Percentiles rank a stretch among this genome's conserved stretches.
Conservation (phyloP, 768 basidiomycete species). For the Gloeopeniophorella convolvens region DNA sequence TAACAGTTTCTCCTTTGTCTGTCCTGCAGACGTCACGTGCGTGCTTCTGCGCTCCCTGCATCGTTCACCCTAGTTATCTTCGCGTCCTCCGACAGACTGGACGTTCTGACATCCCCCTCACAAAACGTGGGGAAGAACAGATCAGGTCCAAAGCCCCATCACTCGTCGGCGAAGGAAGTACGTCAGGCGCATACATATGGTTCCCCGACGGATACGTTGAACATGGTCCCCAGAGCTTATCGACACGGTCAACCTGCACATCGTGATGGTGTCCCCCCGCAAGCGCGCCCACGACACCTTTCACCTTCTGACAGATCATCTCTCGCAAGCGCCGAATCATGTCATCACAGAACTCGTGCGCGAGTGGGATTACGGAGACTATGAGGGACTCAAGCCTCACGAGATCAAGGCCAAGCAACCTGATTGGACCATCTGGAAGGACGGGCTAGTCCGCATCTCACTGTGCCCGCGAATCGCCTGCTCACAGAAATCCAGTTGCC, state of each 20-base stretch:
- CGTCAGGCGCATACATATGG: constrained; percentile 27
- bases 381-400: constrained; percentile 75
- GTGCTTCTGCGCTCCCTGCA: constrained; percentile 19
- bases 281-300: constrained; percentile 82
- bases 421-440: constrained; percentile 78
- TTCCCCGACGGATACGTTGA: not conserved
- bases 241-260: constrained; percentile 71
- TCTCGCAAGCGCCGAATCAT: constrained; percentile 43
- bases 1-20: constrained; percentile 14
- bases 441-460: constrained; percentile 47
- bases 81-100: constrained; percentile 57
- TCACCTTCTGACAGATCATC: constrained; percentile 62
- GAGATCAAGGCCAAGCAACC: constrained; percentile 62
- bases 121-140: constrained; percentile 63
- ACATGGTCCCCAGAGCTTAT: constrained; percentile 47
- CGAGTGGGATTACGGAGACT: constrained; percentile 92
- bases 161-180: constrained; percentile 75
- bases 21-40: constrained; percentile 51
- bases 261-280: constrained; percentile 82
- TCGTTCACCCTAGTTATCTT: constrained; percentile 8
- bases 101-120: constrained; percentile 81
- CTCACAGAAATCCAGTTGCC: constrained; percentile 49
- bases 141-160: constrained; percentile 55
- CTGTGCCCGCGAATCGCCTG: not conserved
- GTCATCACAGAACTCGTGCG: constrained; percentile 57